These are phyloP conservation scores for Peronospora tabacina DNA, from an alignment of 352 stramenopile genomes.

Conservation along the genomic window DNA sequence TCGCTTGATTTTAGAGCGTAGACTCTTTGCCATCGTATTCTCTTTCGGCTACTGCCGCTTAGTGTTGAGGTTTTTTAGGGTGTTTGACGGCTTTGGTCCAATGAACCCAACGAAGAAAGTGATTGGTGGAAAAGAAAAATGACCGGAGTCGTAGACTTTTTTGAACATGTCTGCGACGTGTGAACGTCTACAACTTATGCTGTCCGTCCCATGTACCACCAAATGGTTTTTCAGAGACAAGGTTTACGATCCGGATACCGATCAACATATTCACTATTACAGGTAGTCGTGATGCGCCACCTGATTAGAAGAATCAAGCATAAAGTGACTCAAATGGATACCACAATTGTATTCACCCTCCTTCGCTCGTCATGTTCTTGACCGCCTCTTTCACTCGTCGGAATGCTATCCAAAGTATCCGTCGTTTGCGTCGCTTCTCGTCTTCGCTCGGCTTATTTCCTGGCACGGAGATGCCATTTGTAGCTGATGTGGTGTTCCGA, in stretches of 20 bases:
- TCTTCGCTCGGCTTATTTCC: constrained; percentile 50
- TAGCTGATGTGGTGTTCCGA: constrained; percentile 81
- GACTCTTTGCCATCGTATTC: constrained; percentile 75
- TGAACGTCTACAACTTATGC: too few relatives aligned
- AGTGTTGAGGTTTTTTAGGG: not conserved
- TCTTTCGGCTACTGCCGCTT: constrained; percentile 1
- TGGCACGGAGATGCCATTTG: constrained; percentile 83
- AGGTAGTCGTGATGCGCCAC: constrained; percentile 20
- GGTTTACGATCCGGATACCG: constrained; percentile 6
- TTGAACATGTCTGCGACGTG: constrained; percentile 16
- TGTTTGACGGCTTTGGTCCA: constrained; percentile 10
- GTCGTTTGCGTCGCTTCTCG: constrained; percentile 7
- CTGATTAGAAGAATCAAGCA: constrained; percentile 28
- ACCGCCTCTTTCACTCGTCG: constrained; percentile 9
- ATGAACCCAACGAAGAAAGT: constrained; percentile 13
- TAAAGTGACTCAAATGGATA: constrained; percentile 12
- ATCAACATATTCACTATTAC: constrained; percentile 2
- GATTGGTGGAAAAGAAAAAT: constrained; percentile 16
- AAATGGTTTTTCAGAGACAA: not conserved
- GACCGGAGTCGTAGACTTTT: too few relatives aligned
- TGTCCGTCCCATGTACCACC: constrained; percentile 5
- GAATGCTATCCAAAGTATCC: not conserved
- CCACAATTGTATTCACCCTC: constrained; percentile 12
- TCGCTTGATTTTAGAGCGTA: constrained; percentile 87
- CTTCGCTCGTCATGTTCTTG: constrained; percentile 15